Evolutionary conservation across 1,139 yeast species (phyloP).

Genomic region (Geotrichum carabidarum): DNA sequence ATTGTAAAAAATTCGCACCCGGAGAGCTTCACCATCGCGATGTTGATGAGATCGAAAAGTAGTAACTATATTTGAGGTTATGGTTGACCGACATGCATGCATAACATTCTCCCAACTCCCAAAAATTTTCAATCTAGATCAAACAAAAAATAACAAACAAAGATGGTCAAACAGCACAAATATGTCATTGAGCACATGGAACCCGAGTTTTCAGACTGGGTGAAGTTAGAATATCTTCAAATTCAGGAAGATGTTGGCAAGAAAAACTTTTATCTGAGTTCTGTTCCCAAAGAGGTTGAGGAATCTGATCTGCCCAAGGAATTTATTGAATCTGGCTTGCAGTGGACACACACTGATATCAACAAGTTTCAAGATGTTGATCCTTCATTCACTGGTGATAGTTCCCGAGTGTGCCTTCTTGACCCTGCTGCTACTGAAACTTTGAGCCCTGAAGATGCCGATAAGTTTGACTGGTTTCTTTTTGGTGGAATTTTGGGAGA

Average conservation of each 20-base stretch:
- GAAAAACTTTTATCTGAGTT: conserved; percentile 68
- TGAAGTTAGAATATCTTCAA: conserved; percentile 74
- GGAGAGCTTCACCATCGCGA: no score
- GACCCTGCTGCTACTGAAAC: conserved; percentile 84
- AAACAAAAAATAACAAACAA: neutral
- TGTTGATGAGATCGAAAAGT: no score
- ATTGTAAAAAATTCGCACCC: no score
- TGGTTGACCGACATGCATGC: neutral
- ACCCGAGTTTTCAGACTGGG: conserved; percentile 96
- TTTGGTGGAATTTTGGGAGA: conserved; percentile 97
- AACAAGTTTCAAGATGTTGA: conserved; percentile 42
- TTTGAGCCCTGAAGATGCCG: conserved; percentile 62
- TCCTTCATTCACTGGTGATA: conserved; percentile 40
- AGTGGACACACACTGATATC: conserved; percentile 78
- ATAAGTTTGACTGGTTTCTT: conserved; percentile 73
- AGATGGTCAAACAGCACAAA: conserved; percentile 48
- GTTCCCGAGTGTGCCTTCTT: conserved; percentile 64
- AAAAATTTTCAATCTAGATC: conserved; percentile 5
- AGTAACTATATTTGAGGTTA: no score
- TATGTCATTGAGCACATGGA: conserved; percentile 97
- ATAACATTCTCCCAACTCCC: neutral
- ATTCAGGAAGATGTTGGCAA: conserved; percentile 78
- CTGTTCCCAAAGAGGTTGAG: conserved; percentile 55
- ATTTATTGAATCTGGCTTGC: conserved; percentile 59
- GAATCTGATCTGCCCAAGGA: conserved; percentile 59